Conservation (phyloP, 257 asterid genomes). For the Fraxinus excelsior region DNA sequence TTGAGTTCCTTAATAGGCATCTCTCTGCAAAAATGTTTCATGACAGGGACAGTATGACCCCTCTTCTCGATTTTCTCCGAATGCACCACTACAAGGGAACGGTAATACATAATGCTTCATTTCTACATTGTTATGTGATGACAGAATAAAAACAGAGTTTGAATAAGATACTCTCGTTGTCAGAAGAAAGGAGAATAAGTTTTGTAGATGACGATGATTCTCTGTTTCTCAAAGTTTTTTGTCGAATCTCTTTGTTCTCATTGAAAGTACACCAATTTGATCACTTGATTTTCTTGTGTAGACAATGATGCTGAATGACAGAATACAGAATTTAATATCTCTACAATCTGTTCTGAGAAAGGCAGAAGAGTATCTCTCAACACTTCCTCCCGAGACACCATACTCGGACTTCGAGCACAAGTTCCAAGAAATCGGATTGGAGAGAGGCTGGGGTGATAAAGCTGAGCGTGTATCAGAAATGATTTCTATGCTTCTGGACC, state of each 20-base stretch:
- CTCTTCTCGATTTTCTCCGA: conserved; percentile 88
- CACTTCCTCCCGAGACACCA: conserved; percentile 58
- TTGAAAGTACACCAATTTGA: neutral
- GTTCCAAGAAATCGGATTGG: conserved; percentile 87
- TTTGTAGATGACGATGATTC: neutral
- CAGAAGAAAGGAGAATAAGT: too few species aligned
- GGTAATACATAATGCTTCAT: conserved; percentile 32
- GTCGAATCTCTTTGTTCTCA: neutral
- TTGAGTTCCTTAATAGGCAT: conserved; percentile 91
- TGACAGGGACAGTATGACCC: conserved; percentile 90
- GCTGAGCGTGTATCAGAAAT: conserved; percentile 73
- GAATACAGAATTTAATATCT: conserved; percentile 54
- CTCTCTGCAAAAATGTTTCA: conserved; percentile 98
- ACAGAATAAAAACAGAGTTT: too few species aligned
- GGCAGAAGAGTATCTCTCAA: conserved; percentile 87
- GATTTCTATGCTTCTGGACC: conserved; percentile 88
- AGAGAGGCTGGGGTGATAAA: conserved; percentile 97
- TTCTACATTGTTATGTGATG: neutral
- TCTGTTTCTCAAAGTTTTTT: neutral
- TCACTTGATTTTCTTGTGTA: conserved; percentile 30
- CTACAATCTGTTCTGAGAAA: conserved; percentile 78
- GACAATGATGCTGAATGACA: conserved; percentile 86
- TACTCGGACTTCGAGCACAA: conserved; percentile 65
- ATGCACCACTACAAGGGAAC: conserved; percentile 77
- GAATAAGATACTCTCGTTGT: too few species aligned